Conservation (phyloP, 257 asterid genomes). For the Thymus mandschuricus region DNA sequence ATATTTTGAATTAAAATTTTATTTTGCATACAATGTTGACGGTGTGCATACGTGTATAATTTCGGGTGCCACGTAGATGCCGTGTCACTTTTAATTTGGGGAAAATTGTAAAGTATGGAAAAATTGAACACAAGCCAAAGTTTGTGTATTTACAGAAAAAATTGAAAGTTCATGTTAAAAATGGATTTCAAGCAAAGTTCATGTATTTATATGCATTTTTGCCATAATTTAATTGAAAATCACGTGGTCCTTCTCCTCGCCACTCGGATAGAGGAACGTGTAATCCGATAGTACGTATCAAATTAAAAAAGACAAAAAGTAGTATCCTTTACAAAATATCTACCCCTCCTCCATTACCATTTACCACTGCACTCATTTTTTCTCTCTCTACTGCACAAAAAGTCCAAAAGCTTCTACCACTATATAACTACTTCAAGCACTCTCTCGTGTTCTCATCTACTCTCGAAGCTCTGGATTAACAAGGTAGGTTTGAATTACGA, state of each 20-base stretch:
- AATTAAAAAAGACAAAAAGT: neutral
- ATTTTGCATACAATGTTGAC: no score
- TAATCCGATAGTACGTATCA: neutral
- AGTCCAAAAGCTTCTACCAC: neutral
- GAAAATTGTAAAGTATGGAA: no score
- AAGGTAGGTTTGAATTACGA: conserved; percentile 27
- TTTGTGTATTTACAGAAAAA: no score
- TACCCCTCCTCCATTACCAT: neutral
- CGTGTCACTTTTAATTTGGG: no score
- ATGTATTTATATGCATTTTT: no score
- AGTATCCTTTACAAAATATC: neutral
- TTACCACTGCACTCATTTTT: neutral
- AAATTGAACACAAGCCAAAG: no score
- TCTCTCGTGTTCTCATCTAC: conserved; percentile 20
- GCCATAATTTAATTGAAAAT: neutral
- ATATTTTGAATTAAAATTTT: no score
- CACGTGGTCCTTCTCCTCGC: neutral
- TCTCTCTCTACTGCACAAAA: neutral
- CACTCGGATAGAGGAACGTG: conserved; percentile 5
- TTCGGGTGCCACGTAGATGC: no score
- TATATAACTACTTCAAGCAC: conserved; percentile 16
- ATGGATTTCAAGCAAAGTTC: no score
- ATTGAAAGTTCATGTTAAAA: no score
- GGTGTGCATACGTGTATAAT: no score
- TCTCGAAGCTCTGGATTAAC: conserved; percentile 23